A percentile compares a stretch with the other conserved stretches of the same genome.
These are phyloP conservation scores for Meyerozyma carpophila DNA, from an alignment of 1,139 yeast species.

Conservation along the genomic window DNA sequence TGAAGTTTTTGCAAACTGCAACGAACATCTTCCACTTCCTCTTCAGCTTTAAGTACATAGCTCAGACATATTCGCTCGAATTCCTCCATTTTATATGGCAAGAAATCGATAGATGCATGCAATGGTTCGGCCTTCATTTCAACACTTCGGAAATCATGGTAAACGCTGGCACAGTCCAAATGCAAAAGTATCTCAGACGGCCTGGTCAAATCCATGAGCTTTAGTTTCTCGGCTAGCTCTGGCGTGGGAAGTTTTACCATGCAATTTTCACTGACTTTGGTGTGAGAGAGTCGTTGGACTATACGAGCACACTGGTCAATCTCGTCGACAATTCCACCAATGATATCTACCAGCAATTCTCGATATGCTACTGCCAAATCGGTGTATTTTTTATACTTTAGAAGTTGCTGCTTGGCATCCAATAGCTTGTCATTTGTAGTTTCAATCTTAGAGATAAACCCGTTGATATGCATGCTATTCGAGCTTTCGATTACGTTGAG, in stretches of 20 bases:
- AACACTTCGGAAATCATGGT: constrained; percentile 11
- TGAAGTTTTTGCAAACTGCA: neutral
- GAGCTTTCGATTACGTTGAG: neutral
- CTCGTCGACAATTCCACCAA: neutral
- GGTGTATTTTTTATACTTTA: neutral
- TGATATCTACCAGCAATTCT: neutral
- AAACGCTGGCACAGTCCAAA: neutral
- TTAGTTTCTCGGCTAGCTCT: neutral
- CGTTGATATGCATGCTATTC: no score
- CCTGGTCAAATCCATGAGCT: neutral
- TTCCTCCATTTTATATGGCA: constrained; percentile 50
- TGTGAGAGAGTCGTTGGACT: neutral
- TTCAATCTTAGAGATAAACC: neutral
- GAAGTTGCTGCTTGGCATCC: neutral
- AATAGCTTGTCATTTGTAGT: neutral
- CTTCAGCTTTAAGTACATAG: neutral
- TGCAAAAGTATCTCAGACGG: neutral
- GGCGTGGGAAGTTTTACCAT: neutral
- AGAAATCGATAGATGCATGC: constrained; percentile 52
- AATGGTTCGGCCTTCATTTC: constrained; percentile 43
- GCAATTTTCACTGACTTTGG: neutral
- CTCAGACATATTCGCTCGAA: constrained; percentile 20
- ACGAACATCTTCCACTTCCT: neutral
- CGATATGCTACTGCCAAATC: neutral
- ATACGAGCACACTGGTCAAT: neutral